Percentiles rank a stretch among this genome's conserved stretches.
Evolutionary conservation across 2,329 filamentous ascomycete genomes (phyloP).

Genomic region (Fusarium nodosum): DNA sequence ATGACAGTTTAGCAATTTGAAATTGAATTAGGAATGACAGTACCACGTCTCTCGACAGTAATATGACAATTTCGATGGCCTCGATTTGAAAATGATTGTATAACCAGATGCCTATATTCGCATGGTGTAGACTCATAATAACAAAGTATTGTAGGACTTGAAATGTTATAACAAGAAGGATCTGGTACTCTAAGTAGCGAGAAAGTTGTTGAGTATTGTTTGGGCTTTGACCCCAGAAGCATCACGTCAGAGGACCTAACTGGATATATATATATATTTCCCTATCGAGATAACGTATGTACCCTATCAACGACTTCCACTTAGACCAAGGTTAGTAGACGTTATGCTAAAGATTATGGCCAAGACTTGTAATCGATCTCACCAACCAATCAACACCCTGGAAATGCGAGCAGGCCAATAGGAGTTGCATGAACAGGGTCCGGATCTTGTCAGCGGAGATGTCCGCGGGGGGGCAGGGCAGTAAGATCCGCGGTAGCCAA

Average conservation of each 20-base stretch:
- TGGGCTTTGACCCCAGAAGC: neutral
- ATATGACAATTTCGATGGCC: neutral
- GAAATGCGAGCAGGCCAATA: constrained; percentile 44
- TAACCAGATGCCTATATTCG: neutral
- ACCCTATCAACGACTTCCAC: neutral
- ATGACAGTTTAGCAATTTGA: neutral
- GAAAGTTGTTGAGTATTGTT: neutral
- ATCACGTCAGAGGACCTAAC: neutral
- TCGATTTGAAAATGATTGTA: neutral
- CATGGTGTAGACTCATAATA: neutral
- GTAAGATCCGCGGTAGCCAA: constrained; percentile 13
- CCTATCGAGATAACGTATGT: neutral
- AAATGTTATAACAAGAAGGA: neutral
- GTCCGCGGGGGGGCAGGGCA: constrained; percentile 23
- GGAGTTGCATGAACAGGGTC: neutral
- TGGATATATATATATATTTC: neutral
- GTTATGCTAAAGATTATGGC: neutral
- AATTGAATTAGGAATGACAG: neutral
- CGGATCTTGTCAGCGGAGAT: constrained; percentile 16
- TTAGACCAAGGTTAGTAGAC: neutral
- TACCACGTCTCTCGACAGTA: too few species aligned
- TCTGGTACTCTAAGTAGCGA: neutral
- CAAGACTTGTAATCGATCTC: neutral
- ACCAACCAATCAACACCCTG: constrained; percentile 35
- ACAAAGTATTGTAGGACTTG: neutral